These are phyloP conservation scores for Albugo candida DNA, from an alignment of 352 stramenopile species.

Conservation along the genomic window DNA sequence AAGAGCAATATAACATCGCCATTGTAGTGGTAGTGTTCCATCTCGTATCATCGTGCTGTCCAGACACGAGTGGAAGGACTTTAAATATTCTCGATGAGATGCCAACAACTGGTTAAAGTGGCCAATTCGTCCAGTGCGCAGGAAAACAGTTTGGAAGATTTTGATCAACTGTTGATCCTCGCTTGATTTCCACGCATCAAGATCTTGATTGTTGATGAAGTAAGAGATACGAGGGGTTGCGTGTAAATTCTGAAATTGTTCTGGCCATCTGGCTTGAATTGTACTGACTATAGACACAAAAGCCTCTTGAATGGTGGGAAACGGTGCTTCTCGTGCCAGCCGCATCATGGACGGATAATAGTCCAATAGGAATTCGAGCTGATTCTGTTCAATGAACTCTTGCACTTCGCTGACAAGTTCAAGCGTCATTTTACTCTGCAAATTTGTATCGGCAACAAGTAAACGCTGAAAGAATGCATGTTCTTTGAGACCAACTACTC, in stretches of 20 bases:
- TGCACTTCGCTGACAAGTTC: conserved; percentile 30
- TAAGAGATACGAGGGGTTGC: conserved; percentile 25
- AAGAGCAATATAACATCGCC: conserved; percentile 68
- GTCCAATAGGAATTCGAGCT: conserved; percentile 20
- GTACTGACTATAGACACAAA: conserved; percentile 23
- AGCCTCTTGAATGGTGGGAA: conserved; percentile 34
- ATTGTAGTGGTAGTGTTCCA: conserved; percentile 56
- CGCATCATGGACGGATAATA: conserved; percentile 54
- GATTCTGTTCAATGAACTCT: conserved; percentile 25
- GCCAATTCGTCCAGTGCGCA: conserved; percentile 46
- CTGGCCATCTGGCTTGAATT: conserved; percentile 21
- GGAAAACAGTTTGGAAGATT: conserved; percentile 36
- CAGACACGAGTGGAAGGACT: conserved; percentile 41
- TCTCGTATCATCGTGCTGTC: conserved; percentile 53
- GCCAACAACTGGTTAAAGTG: conserved; percentile 57
- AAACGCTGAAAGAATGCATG: conserved; percentile 70
- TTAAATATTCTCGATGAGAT: conserved; percentile 63
- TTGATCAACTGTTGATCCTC: conserved; percentile 25
- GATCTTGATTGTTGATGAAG: conserved; percentile 28
- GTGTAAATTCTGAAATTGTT: conserved; percentile 14
- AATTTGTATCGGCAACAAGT: conserved; percentile 30
- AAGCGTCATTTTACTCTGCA: conserved; percentile 38
- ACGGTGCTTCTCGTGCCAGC: conserved; percentile 41
- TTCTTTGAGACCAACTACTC: conserved; percentile 27
- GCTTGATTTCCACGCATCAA: conserved; percentile 14